Percentiles rank a stretch among this genome's conserved stretches.
These are phyloP conservation scores for Curvularia verruculosa DNA, from an alignment of 2,329 filamentous ascomycete genomes.

Conservation along the genomic window DNA sequence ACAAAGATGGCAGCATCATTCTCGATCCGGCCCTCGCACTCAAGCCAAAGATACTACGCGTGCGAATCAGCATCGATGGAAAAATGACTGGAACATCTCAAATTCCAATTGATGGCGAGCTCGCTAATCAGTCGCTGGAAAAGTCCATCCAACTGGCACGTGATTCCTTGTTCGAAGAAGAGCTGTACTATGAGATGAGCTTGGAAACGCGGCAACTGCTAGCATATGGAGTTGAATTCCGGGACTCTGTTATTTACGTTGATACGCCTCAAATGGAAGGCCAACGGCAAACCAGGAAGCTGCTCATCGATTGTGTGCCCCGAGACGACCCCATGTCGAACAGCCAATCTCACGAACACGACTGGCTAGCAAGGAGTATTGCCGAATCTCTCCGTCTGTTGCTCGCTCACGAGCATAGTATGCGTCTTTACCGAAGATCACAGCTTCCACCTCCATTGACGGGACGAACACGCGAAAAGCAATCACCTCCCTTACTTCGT, in stretches of 20 bases:
- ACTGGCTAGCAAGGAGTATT: conserved; percentile 67
- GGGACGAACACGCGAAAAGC: conserved; percentile 56
- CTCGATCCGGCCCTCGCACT: conserved; percentile 70
- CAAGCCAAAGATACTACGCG: conserved; percentile 66
- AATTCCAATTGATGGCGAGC: conserved; percentile 34
- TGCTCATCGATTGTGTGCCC: conserved; percentile 71
- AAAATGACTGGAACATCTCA: conserved; percentile 63
- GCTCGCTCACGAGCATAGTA: conserved; percentile 77
- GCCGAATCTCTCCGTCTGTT: conserved; percentile 74
- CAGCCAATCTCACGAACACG: conserved; percentile 34
- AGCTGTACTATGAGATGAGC: conserved; percentile 88
- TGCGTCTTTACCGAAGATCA: conserved; percentile 72
- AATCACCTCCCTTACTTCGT: conserved; percentile 64
- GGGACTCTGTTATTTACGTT: conserved; percentile 53
- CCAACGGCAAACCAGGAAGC: conserved; percentile 58
- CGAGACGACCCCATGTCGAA: conserved; percentile 56
- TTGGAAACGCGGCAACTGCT: conserved; percentile 78
- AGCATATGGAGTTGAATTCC: conserved; percentile 71
- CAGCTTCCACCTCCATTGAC: conserved; percentile 65
- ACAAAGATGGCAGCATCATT: conserved; percentile 74
- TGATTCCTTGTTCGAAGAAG: conserved; percentile 80
- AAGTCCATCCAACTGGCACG: conserved; percentile 74
- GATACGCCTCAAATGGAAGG: conserved; percentile 26
- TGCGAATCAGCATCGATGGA: conserved; percentile 67
- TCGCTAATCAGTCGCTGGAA: conserved; percentile 64